Percentiles rank a stretch among this genome's conserved stretches.
These are phyloP conservation scores for Ophiorrhiza pumila DNA, from an alignment of 257 asterid genomes.

Conservation along the genomic window DNA sequence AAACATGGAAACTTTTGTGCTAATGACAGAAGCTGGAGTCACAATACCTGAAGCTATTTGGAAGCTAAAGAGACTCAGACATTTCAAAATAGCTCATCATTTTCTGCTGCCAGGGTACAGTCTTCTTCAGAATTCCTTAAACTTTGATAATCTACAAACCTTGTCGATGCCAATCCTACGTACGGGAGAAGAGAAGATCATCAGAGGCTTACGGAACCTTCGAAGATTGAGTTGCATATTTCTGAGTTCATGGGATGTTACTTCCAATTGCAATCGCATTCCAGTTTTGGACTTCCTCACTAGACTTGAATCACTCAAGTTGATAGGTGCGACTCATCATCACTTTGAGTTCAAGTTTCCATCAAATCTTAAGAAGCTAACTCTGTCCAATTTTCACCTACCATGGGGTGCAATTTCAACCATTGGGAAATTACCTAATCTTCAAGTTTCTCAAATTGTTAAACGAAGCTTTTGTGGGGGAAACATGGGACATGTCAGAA, in stretches of 20 bases:
- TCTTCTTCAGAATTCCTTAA: background rate
- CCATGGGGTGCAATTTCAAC: constrained; percentile 3
- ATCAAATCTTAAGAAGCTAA: background rate
- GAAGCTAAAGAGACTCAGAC: background rate
- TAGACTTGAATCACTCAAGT: constrained; percentile 1
- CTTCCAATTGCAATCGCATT: background rate
- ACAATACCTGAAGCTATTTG: too few species aligned
- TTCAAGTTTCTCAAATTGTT: constrained; percentile 1
- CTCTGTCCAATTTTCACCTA: background rate
- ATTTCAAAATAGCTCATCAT: too few species aligned
- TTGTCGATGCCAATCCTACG: background rate
- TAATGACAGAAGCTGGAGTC: too few species aligned
- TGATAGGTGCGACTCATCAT: background rate
- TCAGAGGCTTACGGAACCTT: constrained; percentile 5
- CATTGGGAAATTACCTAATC: background rate
- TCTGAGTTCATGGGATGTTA: background rate
- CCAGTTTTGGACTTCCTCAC: constrained; percentile 4
- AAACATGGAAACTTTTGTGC: background rate
- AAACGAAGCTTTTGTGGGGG: background rate
- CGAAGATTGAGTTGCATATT: background rate
- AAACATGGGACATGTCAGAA: background rate
- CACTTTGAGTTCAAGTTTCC: constrained; percentile 8
- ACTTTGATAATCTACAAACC: background rate
- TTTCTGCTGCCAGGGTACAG: background rate
- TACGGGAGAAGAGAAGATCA: background rate